These are phyloP conservation scores for Ophiostoma pallidulum DNA, from an alignment of 2,329 filamentous ascomycete genomes.

Conservation along the genomic window DNA sequence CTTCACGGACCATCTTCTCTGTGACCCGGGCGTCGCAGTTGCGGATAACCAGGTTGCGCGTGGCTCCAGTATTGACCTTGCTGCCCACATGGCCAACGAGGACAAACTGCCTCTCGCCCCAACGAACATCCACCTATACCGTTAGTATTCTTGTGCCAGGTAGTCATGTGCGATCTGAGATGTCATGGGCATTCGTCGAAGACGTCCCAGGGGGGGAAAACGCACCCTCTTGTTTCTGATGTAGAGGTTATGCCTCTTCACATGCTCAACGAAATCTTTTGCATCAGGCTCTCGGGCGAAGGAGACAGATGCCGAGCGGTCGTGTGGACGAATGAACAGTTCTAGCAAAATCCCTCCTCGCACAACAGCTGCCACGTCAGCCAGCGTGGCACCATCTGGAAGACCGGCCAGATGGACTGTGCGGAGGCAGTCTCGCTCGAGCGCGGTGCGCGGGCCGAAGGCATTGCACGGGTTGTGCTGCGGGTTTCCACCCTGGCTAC, in stretches of 20 bases:
- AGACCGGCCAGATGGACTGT: conserved; percentile 57
- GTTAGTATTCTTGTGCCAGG: background rate
- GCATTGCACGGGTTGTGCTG: background rate
- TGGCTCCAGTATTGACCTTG: conserved; percentile 57
- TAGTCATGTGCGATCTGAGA: no score
- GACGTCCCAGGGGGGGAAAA: no score
- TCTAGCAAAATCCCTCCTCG: conserved; percentile 64
- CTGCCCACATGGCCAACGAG: conserved; percentile 53
- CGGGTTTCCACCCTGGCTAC: background rate
- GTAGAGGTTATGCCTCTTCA: conserved; percentile 56
- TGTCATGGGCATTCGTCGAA: no score
- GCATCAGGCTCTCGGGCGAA: conserved; percentile 58
- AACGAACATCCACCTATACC: conserved; percentile 53
- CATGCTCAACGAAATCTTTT: conserved; percentile 54
- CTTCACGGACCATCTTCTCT: conserved; percentile 54
- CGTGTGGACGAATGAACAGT: conserved; percentile 50
- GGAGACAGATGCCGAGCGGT: conserved; percentile 56
- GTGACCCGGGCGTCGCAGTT: conserved; percentile 49
- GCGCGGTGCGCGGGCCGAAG: conserved; percentile 16
- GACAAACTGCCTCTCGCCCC: conserved; percentile 62
- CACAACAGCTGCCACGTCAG: conserved; percentile 54
- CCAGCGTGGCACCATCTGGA: conserved; percentile 50
- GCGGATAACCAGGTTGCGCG: conserved; percentile 63
- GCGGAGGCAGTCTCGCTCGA: conserved; percentile 35
- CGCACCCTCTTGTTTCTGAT: conserved; percentile 58